Evolutionary conservation across 1,139 yeast species (phyloP).

Genomic region (Suhomyces atakaporum): DNA sequence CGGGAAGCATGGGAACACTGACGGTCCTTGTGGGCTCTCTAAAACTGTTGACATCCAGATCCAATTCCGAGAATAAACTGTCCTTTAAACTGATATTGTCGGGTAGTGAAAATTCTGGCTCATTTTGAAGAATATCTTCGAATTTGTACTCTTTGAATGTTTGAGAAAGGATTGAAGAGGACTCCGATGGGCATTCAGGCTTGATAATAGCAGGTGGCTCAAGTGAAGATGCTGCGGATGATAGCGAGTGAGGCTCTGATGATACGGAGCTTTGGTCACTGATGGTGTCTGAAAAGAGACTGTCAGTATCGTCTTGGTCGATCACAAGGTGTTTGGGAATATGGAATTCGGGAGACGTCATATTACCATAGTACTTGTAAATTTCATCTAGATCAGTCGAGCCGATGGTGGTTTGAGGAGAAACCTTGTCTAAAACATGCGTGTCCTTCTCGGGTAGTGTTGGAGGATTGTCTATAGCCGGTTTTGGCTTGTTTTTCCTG

Average conservation of each 20-base stretch:
- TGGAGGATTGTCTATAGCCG: neutral
- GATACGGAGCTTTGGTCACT: slow-evolving; percentile 4
- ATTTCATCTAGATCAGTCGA: slow-evolving; percentile 9
- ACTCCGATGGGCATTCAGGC: slow-evolving; percentile 2
- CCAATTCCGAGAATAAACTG: slow-evolving; percentile 13
- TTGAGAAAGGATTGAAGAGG: slow-evolving; percentile 6
- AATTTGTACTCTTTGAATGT: slow-evolving; percentile 1
- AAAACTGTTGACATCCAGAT: slow-evolving; percentile 6
- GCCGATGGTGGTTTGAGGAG: slow-evolving; percentile 8
- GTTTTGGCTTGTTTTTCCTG: neutral
- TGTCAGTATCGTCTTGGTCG: slow-evolving; percentile 26
- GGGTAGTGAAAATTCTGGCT: slow-evolving; percentile 6
- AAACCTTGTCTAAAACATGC: neutral
- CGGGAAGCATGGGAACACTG: slow-evolving; percentile 10
- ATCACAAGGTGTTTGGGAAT: slow-evolving; percentile 16
- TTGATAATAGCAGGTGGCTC: neutral
- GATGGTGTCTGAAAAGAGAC: slow-evolving; percentile 23
- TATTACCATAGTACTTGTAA: slow-evolving; percentile 5
- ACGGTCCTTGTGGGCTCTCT: slow-evolving; percentile 9
- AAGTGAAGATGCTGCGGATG: slow-evolving; percentile 8
- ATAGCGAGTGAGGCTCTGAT: slow-evolving; percentile 4
- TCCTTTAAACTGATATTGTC: slow-evolving; percentile 12
- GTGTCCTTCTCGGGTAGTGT: neutral
- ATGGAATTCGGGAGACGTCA: slow-evolving; percentile 5
- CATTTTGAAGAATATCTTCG: slow-evolving; percentile 5